Conservation (phyloP, 345 rosid genomes). For the Laguncularia racemosa region DNA sequence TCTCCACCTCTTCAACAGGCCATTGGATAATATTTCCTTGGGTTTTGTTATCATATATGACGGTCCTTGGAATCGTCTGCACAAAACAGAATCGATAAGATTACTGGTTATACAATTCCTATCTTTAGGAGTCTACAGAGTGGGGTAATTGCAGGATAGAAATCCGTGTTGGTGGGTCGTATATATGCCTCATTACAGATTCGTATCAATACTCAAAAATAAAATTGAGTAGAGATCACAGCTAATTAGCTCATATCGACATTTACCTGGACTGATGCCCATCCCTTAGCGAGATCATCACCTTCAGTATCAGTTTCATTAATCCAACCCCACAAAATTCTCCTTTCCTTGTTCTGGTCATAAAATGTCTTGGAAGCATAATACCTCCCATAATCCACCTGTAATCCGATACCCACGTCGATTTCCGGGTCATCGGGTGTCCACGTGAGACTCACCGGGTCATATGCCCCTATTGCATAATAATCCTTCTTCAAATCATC, state of each 20-base stretch:
- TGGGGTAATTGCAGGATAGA: too few relatives aligned
- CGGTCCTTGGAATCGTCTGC: constrained; percentile 70
- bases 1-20: constrained; percentile 86
- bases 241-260: neutral
- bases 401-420: constrained; percentile 81
- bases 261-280: constrained; percentile 91
- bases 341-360: constrained; percentile 56
- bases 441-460: constrained; percentile 55
- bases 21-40: constrained; percentile 60
- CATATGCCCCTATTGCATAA: constrained; percentile 76
- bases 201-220: too few relatives aligned
- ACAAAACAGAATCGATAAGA: neutral
- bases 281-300: constrained; percentile 71
- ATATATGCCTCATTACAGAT: too few relatives aligned
- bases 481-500: constrained; percentile 67
- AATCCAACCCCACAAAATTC: constrained; percentile 93
- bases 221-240: too few relatives aligned
- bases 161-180: too few relatives aligned
- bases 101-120: too few relatives aligned
- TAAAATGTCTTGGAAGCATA: constrained; percentile 91
- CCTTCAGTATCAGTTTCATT: constrained; percentile 76
- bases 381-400: constrained; percentile 71
- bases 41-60: constrained; percentile 57
- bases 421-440: constrained; percentile 63
- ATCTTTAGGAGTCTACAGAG: too few relatives aligned